Conservation (phyloP, 2,329 filamentous ascomycete genomes). For the Thelonectria rubi region DNA sequence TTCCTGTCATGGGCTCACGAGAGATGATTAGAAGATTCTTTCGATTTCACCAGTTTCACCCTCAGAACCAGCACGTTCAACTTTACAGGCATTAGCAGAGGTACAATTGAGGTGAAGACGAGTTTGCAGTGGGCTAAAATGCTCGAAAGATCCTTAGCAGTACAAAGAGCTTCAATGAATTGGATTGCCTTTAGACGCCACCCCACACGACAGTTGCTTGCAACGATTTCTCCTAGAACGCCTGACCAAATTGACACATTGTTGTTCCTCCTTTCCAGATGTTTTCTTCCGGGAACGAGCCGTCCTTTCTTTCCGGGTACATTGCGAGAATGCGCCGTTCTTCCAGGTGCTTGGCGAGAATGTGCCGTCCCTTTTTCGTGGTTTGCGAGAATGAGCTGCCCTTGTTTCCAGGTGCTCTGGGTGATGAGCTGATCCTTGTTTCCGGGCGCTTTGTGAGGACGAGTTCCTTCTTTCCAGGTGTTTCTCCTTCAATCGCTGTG, state of each 20-base stretch:
- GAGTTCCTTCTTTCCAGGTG: conserved; percentile 14
- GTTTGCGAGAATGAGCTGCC: no score
- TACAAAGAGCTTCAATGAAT: conserved; percentile 30
- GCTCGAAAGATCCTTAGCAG: conserved; percentile 21
- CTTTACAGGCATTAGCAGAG: neutral
- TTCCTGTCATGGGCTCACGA: neutral
- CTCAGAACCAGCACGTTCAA: neutral
- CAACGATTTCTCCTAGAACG: conserved; percentile 43
- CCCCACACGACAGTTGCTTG: conserved; percentile 37
- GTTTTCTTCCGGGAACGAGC: conserved; percentile 37
- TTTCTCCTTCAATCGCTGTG: conserved; percentile 44
- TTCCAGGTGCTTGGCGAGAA: no score
- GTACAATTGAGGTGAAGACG: conserved; percentile 10
- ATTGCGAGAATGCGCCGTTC: no score
- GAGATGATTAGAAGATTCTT: neutral
- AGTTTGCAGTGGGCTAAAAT: conserved; percentile 20
- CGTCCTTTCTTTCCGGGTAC: no score
- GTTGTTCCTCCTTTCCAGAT: conserved; percentile 19
- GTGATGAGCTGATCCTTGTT: no score
- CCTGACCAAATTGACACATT: conserved; percentile 44
- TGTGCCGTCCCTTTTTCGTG: no score
- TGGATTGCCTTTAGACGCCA: conserved; percentile 43
- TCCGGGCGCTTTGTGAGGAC: no score
- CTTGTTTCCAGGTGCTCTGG: no score
- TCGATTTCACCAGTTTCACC: neutral